Conservation (phyloP, 106 monocot species). For the Allium fistulosum region DNA sequence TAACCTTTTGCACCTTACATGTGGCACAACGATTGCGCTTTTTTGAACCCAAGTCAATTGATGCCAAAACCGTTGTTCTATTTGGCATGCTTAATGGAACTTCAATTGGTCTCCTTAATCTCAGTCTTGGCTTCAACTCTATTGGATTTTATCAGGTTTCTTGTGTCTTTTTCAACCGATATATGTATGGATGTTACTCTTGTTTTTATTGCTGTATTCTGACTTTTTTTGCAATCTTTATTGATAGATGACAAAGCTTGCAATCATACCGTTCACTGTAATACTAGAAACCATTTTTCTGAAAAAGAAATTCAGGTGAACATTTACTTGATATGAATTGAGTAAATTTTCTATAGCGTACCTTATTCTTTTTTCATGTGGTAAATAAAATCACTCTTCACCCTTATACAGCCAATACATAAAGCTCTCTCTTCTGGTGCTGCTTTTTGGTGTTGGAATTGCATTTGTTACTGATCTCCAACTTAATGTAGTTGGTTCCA, state of each 20-base stretch:
- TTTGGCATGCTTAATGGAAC: constrained; percentile 84
- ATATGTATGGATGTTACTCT: too few species aligned
- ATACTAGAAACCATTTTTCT: constrained; percentile 70
- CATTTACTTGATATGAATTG: too few species aligned
- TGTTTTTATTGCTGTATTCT: too few species aligned
- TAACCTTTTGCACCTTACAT: constrained; percentile 80
- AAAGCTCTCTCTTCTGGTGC: constrained; percentile 55
- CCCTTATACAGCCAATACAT: constrained; percentile 43
- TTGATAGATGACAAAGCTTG: constrained; percentile 80
- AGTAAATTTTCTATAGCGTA: too few species aligned
- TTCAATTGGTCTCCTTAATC: constrained; percentile 87
- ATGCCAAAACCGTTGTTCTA: constrained; percentile 40
- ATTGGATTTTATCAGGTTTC: constrained; percentile 83
- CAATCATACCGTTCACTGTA: constrained; percentile 87
- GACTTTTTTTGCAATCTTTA: background rate
- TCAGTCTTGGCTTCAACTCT: constrained; percentile 86
- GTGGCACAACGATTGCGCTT: constrained; percentile 44
- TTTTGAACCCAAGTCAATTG: constrained; percentile 64
- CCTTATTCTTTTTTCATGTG: too few species aligned
- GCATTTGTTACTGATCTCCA: constrained; percentile 80
- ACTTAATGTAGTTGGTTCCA: constrained; percentile 75
- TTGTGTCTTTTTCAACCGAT: background rate
- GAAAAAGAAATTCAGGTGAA: constrained; percentile 72
- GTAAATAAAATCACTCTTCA: background rate
- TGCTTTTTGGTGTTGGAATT: constrained; percentile 79